Evolutionary conservation across 768 basidiomycete genomes (phyloP).

Genomic region (Trametes punicea): DNA sequence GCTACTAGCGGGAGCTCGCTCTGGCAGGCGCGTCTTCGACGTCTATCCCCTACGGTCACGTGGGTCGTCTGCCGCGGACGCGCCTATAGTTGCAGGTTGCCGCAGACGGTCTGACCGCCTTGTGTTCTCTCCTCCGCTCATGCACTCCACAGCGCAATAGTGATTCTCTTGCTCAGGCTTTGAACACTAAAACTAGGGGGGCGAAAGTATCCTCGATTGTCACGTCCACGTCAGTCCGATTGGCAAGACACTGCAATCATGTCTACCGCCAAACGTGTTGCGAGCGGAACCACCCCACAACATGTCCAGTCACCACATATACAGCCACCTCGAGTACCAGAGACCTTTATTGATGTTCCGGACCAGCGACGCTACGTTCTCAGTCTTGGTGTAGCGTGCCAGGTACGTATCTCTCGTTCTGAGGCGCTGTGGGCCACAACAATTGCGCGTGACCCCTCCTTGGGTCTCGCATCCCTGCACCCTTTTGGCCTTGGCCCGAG

Average conservation of each 20-base stretch:
- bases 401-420: slow-evolving; percentile 45
- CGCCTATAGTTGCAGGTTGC: neutral
- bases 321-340: slow-evolving; percentile 71
- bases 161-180: too few relatives aligned
- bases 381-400: slow-evolving; percentile 71
- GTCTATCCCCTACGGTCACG: slow-evolving; percentile 5
- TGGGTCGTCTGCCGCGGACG: neutral
- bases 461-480: neutral
- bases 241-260: slow-evolving; percentile 9
- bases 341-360: slow-evolving; percentile 69
- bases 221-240: neutral
- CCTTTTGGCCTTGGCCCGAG: neutral
- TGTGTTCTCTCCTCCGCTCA: slow-evolving; percentile 6
- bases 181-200: neutral
- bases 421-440: too few relatives aligned
- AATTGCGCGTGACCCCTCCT: neutral
- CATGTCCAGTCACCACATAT: slow-evolving; percentile 22
- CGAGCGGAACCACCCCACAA: slow-evolving; percentile 1
- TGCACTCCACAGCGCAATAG: neutral
- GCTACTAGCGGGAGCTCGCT: too few relatives aligned
- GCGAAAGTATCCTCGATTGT: too few relatives aligned
- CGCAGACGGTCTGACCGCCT: neutral
- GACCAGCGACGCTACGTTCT: slow-evolving; percentile 78
- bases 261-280: slow-evolving; percentile 17
- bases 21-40: slow-evolving; percentile 5